These are phyloP conservation scores for Sugiyamaella pinicola DNA, from an alignment of 1,139 yeast genomes.

Conservation along the genomic window DNA sequence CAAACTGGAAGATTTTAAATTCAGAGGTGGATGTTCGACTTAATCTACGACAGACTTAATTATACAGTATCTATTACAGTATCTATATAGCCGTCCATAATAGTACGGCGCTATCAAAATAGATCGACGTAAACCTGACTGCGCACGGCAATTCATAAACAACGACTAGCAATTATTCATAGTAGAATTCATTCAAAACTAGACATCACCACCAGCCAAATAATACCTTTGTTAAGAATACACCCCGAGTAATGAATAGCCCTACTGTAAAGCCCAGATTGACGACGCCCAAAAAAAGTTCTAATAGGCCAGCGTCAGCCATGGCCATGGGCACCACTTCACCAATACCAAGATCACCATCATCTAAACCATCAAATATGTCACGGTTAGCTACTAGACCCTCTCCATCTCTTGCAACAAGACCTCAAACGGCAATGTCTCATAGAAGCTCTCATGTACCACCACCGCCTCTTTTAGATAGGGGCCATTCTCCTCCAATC, in stretches of 20 bases:
- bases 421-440: constrained; percentile 17
- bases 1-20: too few relatives aligned
- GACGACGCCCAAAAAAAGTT: background rate
- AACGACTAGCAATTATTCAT: background rate
- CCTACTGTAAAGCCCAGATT: background rate
- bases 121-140: constrained; percentile 6
- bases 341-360: constrained; percentile 7
- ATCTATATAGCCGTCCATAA: too few relatives aligned
- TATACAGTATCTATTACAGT: too few relatives aligned
- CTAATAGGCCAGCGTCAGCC: background rate
- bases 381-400: constrained; percentile 2
- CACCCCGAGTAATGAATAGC: background rate
- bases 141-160: background rate
- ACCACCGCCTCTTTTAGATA: background rate
- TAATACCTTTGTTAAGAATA: too few relatives aligned
- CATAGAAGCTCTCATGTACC: constrained; percentile 2
- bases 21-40: too few relatives aligned
- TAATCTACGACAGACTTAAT: too few relatives aligned
- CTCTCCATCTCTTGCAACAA: constrained; percentile 5
- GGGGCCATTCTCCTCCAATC: constrained; percentile 8
- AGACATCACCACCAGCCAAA: background rate
- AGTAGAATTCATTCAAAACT: background rate
- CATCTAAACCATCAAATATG: background rate
- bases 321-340: background rate
- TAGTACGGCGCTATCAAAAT: constrained; percentile 7